A percentile compares a stretch with the other conserved stretches of the same genome.
These are phyloP conservation scores for Exophiala mesophila DNA, from an alignment of 2,329 filamentous ascomycete species.

Conservation along the genomic window DNA sequence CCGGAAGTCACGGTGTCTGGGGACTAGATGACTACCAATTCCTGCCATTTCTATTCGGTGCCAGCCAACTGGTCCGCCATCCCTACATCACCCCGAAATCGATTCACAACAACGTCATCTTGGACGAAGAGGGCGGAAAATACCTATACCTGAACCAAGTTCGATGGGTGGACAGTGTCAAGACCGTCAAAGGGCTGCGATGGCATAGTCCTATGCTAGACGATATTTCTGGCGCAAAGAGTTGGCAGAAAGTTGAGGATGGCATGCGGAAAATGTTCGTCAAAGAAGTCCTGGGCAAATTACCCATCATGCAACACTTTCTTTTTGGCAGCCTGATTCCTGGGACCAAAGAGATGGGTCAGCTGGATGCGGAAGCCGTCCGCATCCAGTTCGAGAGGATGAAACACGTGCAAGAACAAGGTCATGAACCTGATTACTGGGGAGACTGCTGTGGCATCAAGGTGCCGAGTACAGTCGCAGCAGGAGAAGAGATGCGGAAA, in stretches of 20 bases:
- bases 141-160: constrained; percentile 93
- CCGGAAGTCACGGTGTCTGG: constrained; percentile 96
- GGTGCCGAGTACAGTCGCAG: constrained; percentile 88
- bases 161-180: constrained; percentile 89
- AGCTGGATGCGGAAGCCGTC: constrained; percentile 51
- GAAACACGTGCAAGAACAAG: constrained; percentile 65
- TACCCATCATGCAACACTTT: constrained; percentile 99
- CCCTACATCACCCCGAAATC: constrained; percentile 70
- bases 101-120: constrained; percentile 80
- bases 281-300: constrained; percentile 82
- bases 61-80: constrained; percentile 82
- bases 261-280: constrained; percentile 98
- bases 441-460: constrained; percentile 98
- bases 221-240: constrained; percentile 86
- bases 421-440: constrained; percentile 59
- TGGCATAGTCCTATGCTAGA: constrained; percentile 99
- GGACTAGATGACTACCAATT: constrained; percentile 97
- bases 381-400: constrained; percentile 45
- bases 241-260: constrained; percentile 85
- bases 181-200: constrained; percentile 86
- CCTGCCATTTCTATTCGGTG: constrained; percentile 89
- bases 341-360: constrained; percentile 72
- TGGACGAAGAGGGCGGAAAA: constrained; percentile 79
- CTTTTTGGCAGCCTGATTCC: constrained; percentile 83
- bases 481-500: constrained; percentile 83